A percentile compares a stretch with the other conserved stretches of the same genome.
Evolutionary conservation across 2,329 filamentous ascomycete genomes (phyloP).

Genomic region (Paramyrothecium sp.): DNA sequence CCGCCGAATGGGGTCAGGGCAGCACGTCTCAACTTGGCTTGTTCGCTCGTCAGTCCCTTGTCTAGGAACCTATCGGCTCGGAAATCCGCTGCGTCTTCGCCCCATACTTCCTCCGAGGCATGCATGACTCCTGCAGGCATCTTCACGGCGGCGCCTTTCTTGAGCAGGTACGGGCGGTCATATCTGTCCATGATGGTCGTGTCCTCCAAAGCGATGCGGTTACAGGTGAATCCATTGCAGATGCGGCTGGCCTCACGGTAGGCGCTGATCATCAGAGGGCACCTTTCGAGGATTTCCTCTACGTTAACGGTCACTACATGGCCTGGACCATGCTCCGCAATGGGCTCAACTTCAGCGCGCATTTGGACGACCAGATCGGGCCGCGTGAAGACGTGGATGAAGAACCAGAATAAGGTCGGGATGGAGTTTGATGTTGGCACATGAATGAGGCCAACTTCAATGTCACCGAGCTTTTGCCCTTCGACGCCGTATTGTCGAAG

Average conservation of each 20-base stretch:
- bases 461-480: too few relatives aligned
- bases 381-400: conserved; percentile 26
- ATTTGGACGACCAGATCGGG: conserved; percentile 24
- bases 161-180: conserved; percentile 19
- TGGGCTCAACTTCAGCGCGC: conserved; percentile 25
- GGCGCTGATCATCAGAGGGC: conserved; percentile 28
- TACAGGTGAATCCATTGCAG: conserved; percentile 30
- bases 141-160: conserved; percentile 17
- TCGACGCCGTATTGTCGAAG: conserved; percentile 25
- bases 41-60: background rate
- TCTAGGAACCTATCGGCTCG: conserved; percentile 9
- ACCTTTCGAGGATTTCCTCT: conserved; percentile 30
- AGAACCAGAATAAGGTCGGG: conserved; percentile 34
- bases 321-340: background rate
- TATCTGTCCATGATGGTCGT: conserved; percentile 23
- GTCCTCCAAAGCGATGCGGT: conserved; percentile 36
- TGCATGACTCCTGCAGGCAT: conserved; percentile 12
- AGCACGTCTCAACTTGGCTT: background rate
- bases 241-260: conserved; percentile 42
- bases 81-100: conserved; percentile 8
- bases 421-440: conserved; percentile 34
- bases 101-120: conserved; percentile 11
- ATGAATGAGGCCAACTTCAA: conserved; percentile 26
- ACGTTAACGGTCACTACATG: conserved; percentile 28
- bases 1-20: conserved; percentile 6